A percentile compares a stretch with the other conserved stretches of the same genome.
Conservation (phyloP, 164 flowering plant genomes). For the Tetracentron sinense region DNA sequence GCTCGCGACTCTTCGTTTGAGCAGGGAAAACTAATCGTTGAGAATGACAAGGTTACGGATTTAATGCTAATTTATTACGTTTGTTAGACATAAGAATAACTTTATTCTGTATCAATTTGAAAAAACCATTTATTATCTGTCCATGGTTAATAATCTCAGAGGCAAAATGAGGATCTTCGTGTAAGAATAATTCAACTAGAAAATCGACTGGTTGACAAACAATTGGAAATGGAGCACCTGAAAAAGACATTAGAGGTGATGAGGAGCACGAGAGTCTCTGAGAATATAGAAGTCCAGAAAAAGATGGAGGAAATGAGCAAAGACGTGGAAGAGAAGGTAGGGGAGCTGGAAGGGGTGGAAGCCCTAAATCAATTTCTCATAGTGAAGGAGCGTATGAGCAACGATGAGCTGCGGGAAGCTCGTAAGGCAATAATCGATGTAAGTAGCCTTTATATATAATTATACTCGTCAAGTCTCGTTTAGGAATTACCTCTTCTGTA, state of each 20-base stretch:
- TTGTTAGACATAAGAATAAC: too few species aligned
- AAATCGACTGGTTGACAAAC: slow-evolving; percentile 62
- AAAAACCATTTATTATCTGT: too few species aligned
- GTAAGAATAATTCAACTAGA: slow-evolving; percentile 47
- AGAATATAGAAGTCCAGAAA: slow-evolving; percentile 32
- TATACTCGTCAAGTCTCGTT: too few species aligned
- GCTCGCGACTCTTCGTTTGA: neutral
- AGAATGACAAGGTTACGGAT: too few species aligned
- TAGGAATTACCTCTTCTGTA: too few species aligned
- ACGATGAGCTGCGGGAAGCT: slow-evolving; percentile 67
- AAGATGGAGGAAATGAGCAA: slow-evolving; percentile 34
- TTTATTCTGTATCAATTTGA: too few species aligned
- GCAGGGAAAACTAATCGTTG: neutral
- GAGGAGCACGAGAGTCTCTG: slow-evolving; percentile 55
- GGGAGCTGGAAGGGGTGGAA: too few species aligned
- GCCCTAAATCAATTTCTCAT: too few species aligned
- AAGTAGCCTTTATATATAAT: slow-evolving; percentile 16
- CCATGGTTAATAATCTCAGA: slow-evolving; percentile 33
- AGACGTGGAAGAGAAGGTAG: slow-evolving; percentile 7
- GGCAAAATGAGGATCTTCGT: slow-evolving; percentile 51
- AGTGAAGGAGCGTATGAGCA: slow-evolving; percentile 8
- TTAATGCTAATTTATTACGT: too few species aligned
- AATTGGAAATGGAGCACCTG: slow-evolving; percentile 65
- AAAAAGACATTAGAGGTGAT: slow-evolving; percentile 60
- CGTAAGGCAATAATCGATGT: slow-evolving; percentile 56